Conservation (phyloP, 2,329 filamentous ascomycete genomes). For the Hirsutella minnesotensis region DNA sequence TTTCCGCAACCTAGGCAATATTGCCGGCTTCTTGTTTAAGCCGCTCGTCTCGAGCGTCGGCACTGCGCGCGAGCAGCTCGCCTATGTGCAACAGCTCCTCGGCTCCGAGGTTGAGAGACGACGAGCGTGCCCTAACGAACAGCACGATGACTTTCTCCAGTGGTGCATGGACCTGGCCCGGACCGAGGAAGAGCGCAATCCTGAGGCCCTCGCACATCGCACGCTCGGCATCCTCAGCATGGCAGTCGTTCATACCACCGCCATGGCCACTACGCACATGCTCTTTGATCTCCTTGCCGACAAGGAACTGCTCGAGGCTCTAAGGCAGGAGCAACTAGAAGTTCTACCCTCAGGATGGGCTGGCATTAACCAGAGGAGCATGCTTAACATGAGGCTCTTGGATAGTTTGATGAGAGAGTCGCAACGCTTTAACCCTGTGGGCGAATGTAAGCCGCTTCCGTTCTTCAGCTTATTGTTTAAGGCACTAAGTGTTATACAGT, state of each 20-base stretch:
- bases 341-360: constrained; percentile 4
- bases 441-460: constrained; percentile 8
- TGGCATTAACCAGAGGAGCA: constrained; percentile 6
- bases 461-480: too few relatives aligned
- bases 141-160: constrained; percentile 7
- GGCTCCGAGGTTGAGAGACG: constrained; percentile 4
- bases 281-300: constrained; percentile 7
- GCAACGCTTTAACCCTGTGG: constrained; percentile 9
- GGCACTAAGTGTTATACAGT: too few relatives aligned
- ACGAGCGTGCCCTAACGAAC: constrained; percentile 1
- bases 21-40: constrained; percentile 1
- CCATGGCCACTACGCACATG: constrained; percentile 8
- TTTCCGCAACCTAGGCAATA: constrained; percentile 5
- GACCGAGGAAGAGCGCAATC: constrained; percentile 4
- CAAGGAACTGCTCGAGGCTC: background rate
- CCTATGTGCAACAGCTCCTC: constrained; percentile 6
- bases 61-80: constrained; percentile 4
- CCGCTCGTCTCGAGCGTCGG: constrained; percentile 2
- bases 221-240: constrained; percentile 9
- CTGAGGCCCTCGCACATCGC: constrained; percentile 4
- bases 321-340: constrained; percentile 4
- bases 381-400: constrained; percentile 10
- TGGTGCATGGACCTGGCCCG: constrained; percentile 8
- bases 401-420: constrained; percentile 11
- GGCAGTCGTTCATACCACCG: constrained; percentile 10